Percentiles rank a stretch among this genome's conserved stretches.
Conservation (phyloP, 306 rosid species). For the Vigna nakashimae region DNA sequence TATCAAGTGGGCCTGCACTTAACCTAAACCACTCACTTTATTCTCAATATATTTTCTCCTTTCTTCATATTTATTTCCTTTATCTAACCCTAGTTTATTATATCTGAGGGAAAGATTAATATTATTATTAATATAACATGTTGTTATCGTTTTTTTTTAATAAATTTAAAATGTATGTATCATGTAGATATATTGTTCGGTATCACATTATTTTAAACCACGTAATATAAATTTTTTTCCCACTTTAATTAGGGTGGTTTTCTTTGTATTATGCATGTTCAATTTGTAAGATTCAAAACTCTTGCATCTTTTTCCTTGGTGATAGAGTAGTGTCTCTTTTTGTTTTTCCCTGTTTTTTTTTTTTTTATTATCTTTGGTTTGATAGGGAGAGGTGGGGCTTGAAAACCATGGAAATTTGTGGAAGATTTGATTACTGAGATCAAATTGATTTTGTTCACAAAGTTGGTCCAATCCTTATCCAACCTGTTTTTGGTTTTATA, state of each 20-base stretch:
- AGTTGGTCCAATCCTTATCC: constrained; percentile 52
- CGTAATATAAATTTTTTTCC: too few relatives aligned
- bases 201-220: too few relatives aligned
- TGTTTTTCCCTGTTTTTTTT: background rate
- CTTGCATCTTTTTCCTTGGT: constrained; percentile 41
- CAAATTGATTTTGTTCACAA: constrained; percentile 38
- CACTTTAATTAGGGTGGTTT: background rate
- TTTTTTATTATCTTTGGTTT: background rate
- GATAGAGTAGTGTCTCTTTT: constrained; percentile 35
- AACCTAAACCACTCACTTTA: too few relatives aligned
- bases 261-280: background rate
- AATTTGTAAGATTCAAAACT: background rate
- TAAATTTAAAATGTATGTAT: too few relatives aligned
- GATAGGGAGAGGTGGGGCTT: constrained; percentile 47
- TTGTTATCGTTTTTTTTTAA: too few relatives aligned
- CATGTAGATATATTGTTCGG: too few relatives aligned
- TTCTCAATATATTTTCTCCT: too few relatives aligned
- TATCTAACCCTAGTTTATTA: too few relatives aligned
- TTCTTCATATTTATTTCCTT: too few relatives aligned
- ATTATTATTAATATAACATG: too few relatives aligned
- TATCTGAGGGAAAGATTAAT: too few relatives aligned
- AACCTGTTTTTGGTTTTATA: constrained; percentile 44
- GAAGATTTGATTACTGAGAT: constrained; percentile 33
- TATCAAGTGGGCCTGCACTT: too few relatives aligned
- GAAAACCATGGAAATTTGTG: constrained; percentile 45